Percentiles rank a stretch among this genome's conserved stretches.
These are phyloP conservation scores for Xylaria sp. DNA, from an alignment of 2,329 filamentous ascomycete genomes.

Conservation along the genomic window DNA sequence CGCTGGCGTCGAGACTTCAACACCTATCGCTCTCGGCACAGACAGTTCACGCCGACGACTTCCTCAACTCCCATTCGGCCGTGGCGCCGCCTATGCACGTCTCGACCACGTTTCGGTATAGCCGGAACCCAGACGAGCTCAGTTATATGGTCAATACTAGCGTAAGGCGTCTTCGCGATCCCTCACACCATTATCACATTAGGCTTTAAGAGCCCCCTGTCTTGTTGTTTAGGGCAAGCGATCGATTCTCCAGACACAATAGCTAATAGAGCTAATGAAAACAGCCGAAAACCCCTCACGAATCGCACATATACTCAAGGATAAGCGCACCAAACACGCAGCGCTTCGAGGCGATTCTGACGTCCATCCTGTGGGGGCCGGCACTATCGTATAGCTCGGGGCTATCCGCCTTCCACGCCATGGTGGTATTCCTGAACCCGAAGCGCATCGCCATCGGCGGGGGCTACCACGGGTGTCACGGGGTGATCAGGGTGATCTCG, in stretches of 20 bases:
- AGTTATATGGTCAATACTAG: conserved; percentile 61
- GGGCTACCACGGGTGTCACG: conserved; percentile 95
- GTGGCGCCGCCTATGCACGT: conserved; percentile 91
- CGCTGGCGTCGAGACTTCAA: conserved; percentile 48
- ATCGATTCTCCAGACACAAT: not conserved
- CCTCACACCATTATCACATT: not conserved
- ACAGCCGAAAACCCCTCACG: conserved; percentile 61
- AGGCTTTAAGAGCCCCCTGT: not conserved
- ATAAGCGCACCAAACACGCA: conserved; percentile 80
- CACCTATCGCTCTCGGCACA: conserved; percentile 71
- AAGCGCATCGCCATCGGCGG: conserved; percentile 81
- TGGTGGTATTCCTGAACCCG: conserved; percentile 86
- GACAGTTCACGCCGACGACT: conserved; percentile 85
- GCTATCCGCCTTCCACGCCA: conserved; percentile 86
- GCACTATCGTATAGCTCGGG: conserved; percentile 84
- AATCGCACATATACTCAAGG: conserved; percentile 86
- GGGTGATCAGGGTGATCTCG: conserved; percentile 77
- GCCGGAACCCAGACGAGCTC: conserved; percentile 73
- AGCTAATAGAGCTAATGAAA: conserved; percentile 27
- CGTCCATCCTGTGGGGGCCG: conserved; percentile 75
- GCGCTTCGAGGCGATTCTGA: conserved; percentile 85
- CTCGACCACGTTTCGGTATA: conserved; percentile 90
- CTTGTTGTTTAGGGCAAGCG: not conserved
- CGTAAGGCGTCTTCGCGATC: conserved; percentile 55
- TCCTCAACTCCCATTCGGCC: conserved; percentile 76